Evolutionary conservation across 2,329 filamentous ascomycete genomes (phyloP), one percentile per base, ranked within the genome.

Genomic region (Ambrosiella beaveri): DNA sequence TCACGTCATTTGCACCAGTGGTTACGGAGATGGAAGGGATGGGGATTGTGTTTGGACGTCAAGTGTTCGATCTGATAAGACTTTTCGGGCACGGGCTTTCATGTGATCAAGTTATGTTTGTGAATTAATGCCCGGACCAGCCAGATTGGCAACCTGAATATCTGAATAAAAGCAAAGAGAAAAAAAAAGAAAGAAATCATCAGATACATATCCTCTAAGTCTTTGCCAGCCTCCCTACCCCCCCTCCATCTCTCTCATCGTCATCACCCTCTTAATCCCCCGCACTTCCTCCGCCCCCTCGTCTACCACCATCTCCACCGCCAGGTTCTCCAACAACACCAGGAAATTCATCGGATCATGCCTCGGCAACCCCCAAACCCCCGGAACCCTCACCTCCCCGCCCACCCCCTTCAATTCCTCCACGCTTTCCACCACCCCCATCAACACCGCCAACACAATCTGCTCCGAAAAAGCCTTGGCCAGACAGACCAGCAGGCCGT

Each of bases 401-500:
- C 13, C 17, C 12, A 40, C n/a, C 15, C 35, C 8, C 38, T 44
- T 45, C 2, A 54, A 41, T 1, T 58, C 56, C 12, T 47, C n/a
- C 12, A 54, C 35, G 11, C 45, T 44, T 7, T 15, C 47, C 2
- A 39, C 40, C 5, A 54, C 17, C 12, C 39, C 15, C 12, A 15
- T 38, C 12, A 58, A 9, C 36, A 54, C 19, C 17, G 41, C 35
- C 3, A 52, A 27, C 17, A 58, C 41, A 17, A 58, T 47, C 17
- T 55, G 54, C 17, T 47, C 40, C 37, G 44, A 53, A 7, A 56
- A 19, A 12, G 17, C 44, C 19, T 53, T 53, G 5, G 53, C 59
- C 15, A 51, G 54, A 19, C 59, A 61, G n/a, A 38, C 51, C 15
- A 53, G 52, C 6, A 57, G 41, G 19, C 59, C 59, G 11, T 55